Conservation (phyloP, 306 rosid species). For the barrel medic (Medicago truncatula) region DNA sequence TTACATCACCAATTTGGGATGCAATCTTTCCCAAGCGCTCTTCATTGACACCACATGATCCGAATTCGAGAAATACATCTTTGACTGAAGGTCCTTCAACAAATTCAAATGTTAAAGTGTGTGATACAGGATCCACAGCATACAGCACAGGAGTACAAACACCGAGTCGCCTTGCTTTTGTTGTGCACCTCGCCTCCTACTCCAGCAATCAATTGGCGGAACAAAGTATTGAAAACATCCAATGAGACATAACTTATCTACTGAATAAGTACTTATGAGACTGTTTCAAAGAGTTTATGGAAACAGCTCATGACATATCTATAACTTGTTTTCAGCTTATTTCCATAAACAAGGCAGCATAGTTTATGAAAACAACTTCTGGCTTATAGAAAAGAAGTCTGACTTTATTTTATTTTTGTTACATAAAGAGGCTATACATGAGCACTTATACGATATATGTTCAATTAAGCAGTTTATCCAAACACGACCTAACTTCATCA, state of each 20-base stretch:
- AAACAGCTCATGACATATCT: background rate
- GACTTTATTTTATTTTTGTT: background rate
- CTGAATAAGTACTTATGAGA: background rate
- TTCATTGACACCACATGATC: conserved; percentile 48
- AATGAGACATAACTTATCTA: background rate
- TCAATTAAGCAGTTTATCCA: background rate
- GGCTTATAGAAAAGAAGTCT: background rate
- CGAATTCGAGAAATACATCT: conserved; percentile 76
- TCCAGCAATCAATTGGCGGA: conserved; percentile 27
- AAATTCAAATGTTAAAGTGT: conserved; percentile 76
- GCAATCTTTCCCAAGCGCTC: conserved; percentile 64
- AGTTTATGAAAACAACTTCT: background rate
- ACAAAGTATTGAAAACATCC: conserved; percentile 29
- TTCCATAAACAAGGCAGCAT: background rate
- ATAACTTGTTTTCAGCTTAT: background rate
- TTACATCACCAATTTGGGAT: conserved; percentile 77
- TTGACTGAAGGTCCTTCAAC: conserved; percentile 79
- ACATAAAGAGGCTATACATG: background rate
- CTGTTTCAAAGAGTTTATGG: background rate
- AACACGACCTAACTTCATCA: background rate
- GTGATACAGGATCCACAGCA: conserved; percentile 66
- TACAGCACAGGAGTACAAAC: conserved; percentile 76
- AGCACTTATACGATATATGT: background rate
- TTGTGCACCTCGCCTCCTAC: conserved; percentile 95
- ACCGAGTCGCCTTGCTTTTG: conserved; percentile 88